These are phyloP conservation scores for Phialocephala sp. DNA, from an alignment of 2,329 filamentous ascomycete species.

Conservation along the genomic window DNA sequence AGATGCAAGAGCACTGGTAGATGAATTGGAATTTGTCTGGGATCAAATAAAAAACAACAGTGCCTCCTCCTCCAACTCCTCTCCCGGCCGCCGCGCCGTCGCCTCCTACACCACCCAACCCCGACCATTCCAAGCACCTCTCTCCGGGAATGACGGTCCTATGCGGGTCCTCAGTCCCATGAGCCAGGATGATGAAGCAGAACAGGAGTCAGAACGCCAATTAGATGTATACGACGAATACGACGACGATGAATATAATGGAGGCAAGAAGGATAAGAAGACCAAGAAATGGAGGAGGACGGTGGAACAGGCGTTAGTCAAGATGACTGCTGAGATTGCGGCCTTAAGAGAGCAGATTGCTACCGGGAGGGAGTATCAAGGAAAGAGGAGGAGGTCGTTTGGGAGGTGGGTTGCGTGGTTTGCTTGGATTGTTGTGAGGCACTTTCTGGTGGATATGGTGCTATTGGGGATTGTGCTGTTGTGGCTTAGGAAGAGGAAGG, in stretches of 20 bases:
- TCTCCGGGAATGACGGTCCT: conserved; percentile 57
- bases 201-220: conserved; percentile 55
- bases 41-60: conserved; percentile 93
- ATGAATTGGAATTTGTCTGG: conserved; percentile 99
- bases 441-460: conserved; percentile 74
- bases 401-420: conserved; percentile 75
- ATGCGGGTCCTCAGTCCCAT: conserved; percentile 82
- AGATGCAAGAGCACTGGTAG: conserved; percentile 85
- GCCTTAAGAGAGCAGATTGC: conserved; percentile 91
- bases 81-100: conserved; percentile 51
- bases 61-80: conserved; percentile 65
- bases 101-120: conserved; percentile 38
- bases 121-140: conserved; percentile 52
- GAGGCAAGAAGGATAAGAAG: conserved; percentile 49
- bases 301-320: conserved; percentile 84
- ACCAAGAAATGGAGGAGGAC: conserved; percentile 75
- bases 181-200: conserved; percentile 78
- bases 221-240: conserved; percentile 50
- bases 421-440: conserved; percentile 72
- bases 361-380: conserved; percentile 72
- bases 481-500: conserved; percentile 75
- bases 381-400: conserved; percentile 66
- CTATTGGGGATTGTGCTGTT: conserved; percentile 69
- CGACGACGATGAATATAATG: conserved; percentile 50
- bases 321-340: conserved; percentile 90